Conservation (phyloP, 2,329 filamentous ascomycete genomes). For the Herpotrichia juniperi region DNA sequence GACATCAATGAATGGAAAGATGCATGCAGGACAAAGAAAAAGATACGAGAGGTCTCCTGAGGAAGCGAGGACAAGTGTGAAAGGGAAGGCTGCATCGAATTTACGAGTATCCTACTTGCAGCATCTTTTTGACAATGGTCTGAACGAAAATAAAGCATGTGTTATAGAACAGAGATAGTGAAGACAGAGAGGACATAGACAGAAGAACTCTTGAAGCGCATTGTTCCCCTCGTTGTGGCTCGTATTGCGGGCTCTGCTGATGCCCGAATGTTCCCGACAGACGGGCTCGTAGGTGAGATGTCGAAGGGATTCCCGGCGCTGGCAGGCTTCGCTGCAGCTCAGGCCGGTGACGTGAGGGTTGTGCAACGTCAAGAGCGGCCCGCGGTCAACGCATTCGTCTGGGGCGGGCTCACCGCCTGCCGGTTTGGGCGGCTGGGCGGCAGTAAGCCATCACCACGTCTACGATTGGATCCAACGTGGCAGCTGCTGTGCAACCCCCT, state of each 20-base stretch:
- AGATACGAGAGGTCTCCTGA: too few relatives aligned
- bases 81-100: neutral
- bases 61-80: neutral
- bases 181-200: neutral
- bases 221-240: too few relatives aligned
- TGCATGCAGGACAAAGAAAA: neutral
- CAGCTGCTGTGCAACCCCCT: constrained; percentile 34
- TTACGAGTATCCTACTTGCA: neutral
- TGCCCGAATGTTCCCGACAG: too few relatives aligned
- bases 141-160: neutral
- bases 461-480: constrained; percentile 43
- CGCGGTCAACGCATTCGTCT: constrained; percentile 34
- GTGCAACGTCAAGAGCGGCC: constrained; percentile 14
- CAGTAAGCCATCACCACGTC: constrained; percentile 25
- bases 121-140: neutral
- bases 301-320: neutral
- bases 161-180: neutral
- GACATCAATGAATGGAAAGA: neutral
- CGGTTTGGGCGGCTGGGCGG: constrained; percentile 29
- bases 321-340: neutral
- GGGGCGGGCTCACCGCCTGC: constrained; percentile 28
- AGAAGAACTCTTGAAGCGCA: too few relatives aligned
- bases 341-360: neutral
- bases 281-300: too few relatives aligned
- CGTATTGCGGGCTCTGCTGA: too few relatives aligned